These are phyloP conservation scores for Pseudozyma sp. DNA, from an alignment of 1,284 basidiomycete species.

Conservation along the genomic window DNA sequence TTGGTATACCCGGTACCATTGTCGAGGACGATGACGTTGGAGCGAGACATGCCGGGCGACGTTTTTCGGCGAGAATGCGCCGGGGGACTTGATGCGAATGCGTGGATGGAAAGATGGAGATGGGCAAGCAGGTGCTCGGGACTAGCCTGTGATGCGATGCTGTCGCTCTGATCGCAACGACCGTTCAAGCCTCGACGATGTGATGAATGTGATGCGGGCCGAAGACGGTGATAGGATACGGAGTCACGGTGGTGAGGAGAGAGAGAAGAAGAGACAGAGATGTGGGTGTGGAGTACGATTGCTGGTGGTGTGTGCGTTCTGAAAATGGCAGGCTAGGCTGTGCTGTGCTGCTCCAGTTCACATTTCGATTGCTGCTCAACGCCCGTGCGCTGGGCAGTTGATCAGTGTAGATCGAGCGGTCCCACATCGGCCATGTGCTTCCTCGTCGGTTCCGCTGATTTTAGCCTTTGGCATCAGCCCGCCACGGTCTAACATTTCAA, in stretches of 20 bases:
- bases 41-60: constrained; percentile 60
- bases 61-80: not conserved
- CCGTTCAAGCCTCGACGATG: not conserved
- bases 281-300: constrained; percentile 5
- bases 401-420: constrained; percentile 5
- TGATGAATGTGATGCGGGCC: not conserved
- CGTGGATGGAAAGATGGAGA: not conserved
- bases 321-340: not conserved
- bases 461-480: not conserved
- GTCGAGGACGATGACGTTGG: constrained; percentile 73
- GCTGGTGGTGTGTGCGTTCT: constrained; percentile 11
- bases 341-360: not conserved
- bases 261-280: not conserved
- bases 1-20: constrained; percentile 98
- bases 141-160: too few relatives aligned
- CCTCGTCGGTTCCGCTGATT: not conserved
- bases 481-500: not conserved
- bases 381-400: constrained; percentile 5
- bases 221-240: not conserved
- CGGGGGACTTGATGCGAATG: not conserved
- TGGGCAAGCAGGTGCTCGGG: too few relatives aligned
- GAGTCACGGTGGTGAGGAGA: not conserved
- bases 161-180: too few relatives aligned
- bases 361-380: too few relatives aligned
- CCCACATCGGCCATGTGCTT: not conserved